Conservation (phyloP, 139 green algal species). For the Auxenochlorella pyrenoidosa region DNA sequence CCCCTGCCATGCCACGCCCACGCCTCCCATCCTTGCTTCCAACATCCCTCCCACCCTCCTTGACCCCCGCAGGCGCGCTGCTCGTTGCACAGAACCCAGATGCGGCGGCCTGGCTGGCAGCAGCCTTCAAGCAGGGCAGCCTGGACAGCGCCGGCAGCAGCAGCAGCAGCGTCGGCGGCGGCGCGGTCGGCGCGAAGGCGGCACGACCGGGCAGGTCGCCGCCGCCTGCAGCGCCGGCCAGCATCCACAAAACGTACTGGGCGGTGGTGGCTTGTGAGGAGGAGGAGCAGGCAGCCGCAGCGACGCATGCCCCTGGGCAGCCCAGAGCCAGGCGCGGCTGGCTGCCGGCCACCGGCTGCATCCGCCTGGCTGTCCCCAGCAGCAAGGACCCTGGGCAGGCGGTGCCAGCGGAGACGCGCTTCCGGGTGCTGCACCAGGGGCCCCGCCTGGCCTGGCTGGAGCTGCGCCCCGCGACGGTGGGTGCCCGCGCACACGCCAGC, state of each 20-base stretch:
- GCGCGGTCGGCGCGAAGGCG: background rate
- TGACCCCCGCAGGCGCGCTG: conserved; percentile 49
- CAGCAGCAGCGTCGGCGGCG: background rate
- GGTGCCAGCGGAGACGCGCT: conserved; percentile 15
- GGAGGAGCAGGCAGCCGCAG: background rate
- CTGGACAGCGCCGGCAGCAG: background rate
- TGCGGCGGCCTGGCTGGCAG: conserved; percentile 61
- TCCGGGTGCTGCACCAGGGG: conserved; percentile 3
- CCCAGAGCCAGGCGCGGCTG: background rate
- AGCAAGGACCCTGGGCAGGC: background rate
- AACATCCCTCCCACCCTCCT: background rate
- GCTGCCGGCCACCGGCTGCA: background rate
- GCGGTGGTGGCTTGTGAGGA: conserved; percentile 31
- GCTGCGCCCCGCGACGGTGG: conserved; percentile 33
- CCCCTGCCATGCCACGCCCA: too few species aligned
- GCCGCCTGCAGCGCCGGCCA: background rate
- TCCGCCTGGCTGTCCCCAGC: conserved; percentile 20
- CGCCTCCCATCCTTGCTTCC: too few species aligned
- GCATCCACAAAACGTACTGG: conserved; percentile 44
- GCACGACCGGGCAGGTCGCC: background rate
- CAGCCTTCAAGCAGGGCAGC: conserved; percentile 42
- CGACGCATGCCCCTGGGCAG: background rate
- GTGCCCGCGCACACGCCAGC: background rate
- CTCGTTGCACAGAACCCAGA: conserved; percentile 58
- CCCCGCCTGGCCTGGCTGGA: conserved; percentile 43